Base-by-base conservation (phyloP, 2,329 filamentous ascomycete species). In the Microdochium paspali region DNA sequence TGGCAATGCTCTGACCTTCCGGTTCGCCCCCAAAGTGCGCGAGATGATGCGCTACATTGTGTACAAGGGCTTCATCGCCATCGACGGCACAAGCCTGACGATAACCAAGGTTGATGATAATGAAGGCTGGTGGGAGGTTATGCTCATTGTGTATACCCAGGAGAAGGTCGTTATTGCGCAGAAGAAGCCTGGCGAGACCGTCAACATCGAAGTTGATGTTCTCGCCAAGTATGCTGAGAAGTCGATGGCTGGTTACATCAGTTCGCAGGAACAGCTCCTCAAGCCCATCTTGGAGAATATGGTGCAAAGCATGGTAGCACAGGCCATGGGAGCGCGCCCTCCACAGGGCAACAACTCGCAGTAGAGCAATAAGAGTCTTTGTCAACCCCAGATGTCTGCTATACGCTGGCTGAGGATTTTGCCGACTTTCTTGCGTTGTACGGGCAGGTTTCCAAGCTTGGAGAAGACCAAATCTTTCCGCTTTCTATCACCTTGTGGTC, bases 81-180 rank as follows among this genome's bases (percentile, higher is more conserved):
- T 98, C 45, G 93, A 98, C 62, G 93, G 93, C 4, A 91, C 93
- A 23, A 96, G 90, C 62, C 71, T 98, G 72, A 98, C 93, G 0
- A 79, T 98, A 2, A 97, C 91, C 2, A 77, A 79, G 55, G 91
- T 97, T 25, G 71, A 91, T 58, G 91, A 96, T 65, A 76, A 62
- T 3, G 78, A 81, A 54, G 83, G 85, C 39, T 94, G 89, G 65
- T 96, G 84, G 79, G 93, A 97, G 76, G 85, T 98, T 45, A 98
- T 98, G 93, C 74, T 98, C 51, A 96, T 98, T 64, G 80, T 87
- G 9, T 98, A 98, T 67, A 96, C 93, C 10, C 93, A 97, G 71
- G 88, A 91, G 67, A 87, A 87, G 66, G 84, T 98, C 15, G 85
- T 95, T 15, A 82, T 89, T 53, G 87, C 87, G 2, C 73, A 71